Evolutionary conservation across 208 protist species (phyloP).

Genomic region (Acanthamoeba pearcei): DNA sequence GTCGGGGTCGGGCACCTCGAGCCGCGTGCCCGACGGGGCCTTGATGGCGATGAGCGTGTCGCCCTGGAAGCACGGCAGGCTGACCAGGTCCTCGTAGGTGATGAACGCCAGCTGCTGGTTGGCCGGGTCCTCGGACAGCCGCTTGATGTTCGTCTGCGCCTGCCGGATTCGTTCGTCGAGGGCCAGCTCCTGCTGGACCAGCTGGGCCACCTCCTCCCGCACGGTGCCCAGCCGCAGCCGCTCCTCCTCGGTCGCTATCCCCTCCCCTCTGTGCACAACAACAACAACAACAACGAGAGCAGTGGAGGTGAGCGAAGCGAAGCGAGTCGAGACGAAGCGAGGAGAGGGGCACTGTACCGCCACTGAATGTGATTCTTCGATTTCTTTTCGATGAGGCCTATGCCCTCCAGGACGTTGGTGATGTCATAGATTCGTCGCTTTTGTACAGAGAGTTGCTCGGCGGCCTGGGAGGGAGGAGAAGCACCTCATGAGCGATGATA

Average conservation of each 20-base stretch:
- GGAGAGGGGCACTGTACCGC: conserved; percentile 73
- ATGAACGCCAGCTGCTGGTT: conserved; percentile 77
- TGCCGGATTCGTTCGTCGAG: conserved; percentile 76
- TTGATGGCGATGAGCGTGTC: conserved; percentile 88
- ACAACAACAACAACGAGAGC: neutral
- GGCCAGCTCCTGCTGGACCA: conserved; percentile 73
- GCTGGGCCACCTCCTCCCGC: conserved; percentile 71
- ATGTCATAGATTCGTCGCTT: conserved; percentile 91
- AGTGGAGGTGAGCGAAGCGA: neutral
- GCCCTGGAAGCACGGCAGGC: conserved; percentile 79
- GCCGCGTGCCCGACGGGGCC: conserved; percentile 84
- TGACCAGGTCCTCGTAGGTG: conserved; percentile 84
- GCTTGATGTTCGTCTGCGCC: conserved; percentile 75
- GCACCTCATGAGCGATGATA: neutral
- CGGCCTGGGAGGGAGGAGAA: conserved; percentile 51
- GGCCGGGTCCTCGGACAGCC: conserved; percentile 66
- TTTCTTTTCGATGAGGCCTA: conserved; percentile 88
- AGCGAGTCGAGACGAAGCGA: neutral
- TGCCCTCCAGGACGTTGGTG: conserved; percentile 90
- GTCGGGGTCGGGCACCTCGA: conserved; percentile 87
- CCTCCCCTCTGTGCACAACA: conserved; percentile 21
- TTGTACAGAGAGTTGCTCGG: conserved; percentile 83
- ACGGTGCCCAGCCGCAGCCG: neutral
- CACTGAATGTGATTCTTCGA: conserved; percentile 90
- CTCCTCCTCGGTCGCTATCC: conserved; percentile 37